Base-by-base conservation (phyloP, 2,329 filamentous ascomycete genomes). In the Trichoderma harzianum region DNA sequence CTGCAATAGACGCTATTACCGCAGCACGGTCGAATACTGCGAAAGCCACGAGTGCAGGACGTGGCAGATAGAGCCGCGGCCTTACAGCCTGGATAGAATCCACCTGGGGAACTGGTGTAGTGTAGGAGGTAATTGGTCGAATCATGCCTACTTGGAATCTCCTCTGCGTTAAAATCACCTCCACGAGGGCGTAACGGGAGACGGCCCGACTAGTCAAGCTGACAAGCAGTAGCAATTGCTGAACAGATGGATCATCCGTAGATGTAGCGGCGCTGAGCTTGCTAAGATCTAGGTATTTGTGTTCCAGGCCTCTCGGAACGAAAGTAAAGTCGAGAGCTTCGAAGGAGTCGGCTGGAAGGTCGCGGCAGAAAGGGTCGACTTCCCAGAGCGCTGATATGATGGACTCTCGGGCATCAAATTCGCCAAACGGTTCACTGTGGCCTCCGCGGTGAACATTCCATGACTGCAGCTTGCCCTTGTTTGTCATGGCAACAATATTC, bases 391-490 rank as follows among this genome's bases (percentile, higher is more conserved):
- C 89, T 2, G 85, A 80, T 18, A 91, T 79, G 43, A 98, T 86
- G 5, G 87, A 82, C 26, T 90, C 89, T 70, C 90, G 89, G 71
- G 90, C 85, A 79, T 97, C 92, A 26, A 91, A 85, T 73, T 95
- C 93, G 30, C 88, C 87, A 61, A 92, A 88, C 62, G 93, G 86
- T 57, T 92, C 90, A 78, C 94, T 91, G 75, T 95, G 93, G 39
- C 95, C 95, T 73, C 93, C 93, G 80, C 95, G 93, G 77, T 95
- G 94, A 57, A 98, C 87, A 78, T 92, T 93, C 96, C 96, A 99
- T 8, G 91, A 87, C 76, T 97, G 92, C 30, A 99, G 83, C 72
- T 91, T 88, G 32, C 93, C 95, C 76, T 91, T 91, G 69, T 90
- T 87, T 2, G 94, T 96, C 16, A 91, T 90, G 47, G 95, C 90